Conservation (phyloP, 768 basidiomycete genomes). For the Russula abietina region DNA sequence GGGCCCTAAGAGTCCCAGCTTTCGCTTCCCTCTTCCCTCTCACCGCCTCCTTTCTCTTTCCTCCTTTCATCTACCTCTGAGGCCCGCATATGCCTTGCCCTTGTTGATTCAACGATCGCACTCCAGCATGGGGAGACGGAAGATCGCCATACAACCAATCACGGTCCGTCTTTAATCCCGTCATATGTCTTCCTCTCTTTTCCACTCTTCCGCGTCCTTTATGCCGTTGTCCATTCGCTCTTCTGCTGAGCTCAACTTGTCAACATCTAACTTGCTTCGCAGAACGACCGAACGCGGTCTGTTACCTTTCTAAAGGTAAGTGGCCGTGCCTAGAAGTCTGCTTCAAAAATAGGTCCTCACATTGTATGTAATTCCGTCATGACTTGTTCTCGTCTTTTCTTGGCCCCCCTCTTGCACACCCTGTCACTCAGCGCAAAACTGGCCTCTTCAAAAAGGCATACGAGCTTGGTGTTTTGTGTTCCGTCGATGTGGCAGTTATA, state of each 20-base stretch:
- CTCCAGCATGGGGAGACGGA: conserved; percentile 58
- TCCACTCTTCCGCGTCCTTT: conserved; percentile 18
- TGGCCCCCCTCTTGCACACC: conserved; percentile 19
- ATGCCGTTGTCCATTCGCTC: conserved; percentile 27
- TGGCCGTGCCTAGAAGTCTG: conserved; percentile 27
- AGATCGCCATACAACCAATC: conserved; percentile 80
- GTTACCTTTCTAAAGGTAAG: conserved; percentile 86
- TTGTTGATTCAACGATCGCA: conserved; percentile 7
- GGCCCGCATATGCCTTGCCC: conserved; percentile 9
- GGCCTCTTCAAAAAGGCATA: conserved; percentile 90
- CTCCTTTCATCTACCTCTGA: conserved; percentile 4
- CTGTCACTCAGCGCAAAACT: conserved; percentile 62
- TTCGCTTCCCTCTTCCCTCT: conserved; percentile 19
- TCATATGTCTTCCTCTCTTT: conserved; percentile 23
- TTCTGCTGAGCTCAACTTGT: conserved; percentile 14
- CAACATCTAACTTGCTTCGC: conserved; percentile 32
- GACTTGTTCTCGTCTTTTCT: conserved; percentile 12
- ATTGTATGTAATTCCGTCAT: conserved; percentile 47
- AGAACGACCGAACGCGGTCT: conserved; percentile 89
- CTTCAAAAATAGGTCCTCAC: conserved; percentile 35
- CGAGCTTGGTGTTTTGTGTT: conserved; percentile 85
- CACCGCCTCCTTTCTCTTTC: conserved; percentile 15
- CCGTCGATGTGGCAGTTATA: conserved; percentile 83
- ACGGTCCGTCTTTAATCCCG: conserved; percentile 45
- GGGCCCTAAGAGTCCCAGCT: conserved; percentile 22